Base-by-base conservation (phyloP, 345 rosid species). In the Melastoma malabathricum region DNA sequence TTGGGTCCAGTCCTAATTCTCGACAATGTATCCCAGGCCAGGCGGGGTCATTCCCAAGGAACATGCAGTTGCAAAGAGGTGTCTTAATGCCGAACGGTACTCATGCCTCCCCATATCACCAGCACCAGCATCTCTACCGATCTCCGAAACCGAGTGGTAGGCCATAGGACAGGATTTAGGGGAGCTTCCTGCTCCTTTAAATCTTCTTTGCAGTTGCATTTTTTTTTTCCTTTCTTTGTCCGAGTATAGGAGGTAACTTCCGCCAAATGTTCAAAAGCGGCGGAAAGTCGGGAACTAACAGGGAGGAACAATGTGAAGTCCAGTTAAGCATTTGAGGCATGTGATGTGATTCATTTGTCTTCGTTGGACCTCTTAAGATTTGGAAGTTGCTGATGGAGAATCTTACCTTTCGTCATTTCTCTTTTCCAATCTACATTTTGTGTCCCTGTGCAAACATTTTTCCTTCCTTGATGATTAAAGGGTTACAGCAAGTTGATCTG, bases 101-200 rank as follows among this genome's bases (percentile, higher is more conserved):
- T 47, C 86, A 81, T 60, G 82, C 84, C 50, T 75, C 89, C 48
- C 92, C 94, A 56, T 80, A 67, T 66, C 77, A 67, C 20, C 72
- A 75, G 59, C 38, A 2, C 38, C 89, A 75, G 57, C 68, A 68
- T 48, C 81, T 79, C 43, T 68, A 55, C 51, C 75, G 44, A 46
- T 89, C 97, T 14, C 95, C 94, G 5, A 86, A 81, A 56, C 83
- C 84, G 20, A 81, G 62, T 55, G 78, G 74, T 25, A 76, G 76
- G 64, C 52, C 66, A 38, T 76, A 71, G 59, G 20, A 53, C 48
- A 62, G 68, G 47, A 55, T 60, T 43, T 45, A 34, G 55, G 39
- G 15, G 52, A 18, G 15, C 7, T 34, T 41, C 51, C 51, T 31
- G n/a, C n/a, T n/a, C 25, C 29, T 44, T 57, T 47, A 31, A 15